These are phyloP conservation scores for Boechera stricta DNA, from an alignment of 345 rosid genomes.

Conservation along the genomic window DNA sequence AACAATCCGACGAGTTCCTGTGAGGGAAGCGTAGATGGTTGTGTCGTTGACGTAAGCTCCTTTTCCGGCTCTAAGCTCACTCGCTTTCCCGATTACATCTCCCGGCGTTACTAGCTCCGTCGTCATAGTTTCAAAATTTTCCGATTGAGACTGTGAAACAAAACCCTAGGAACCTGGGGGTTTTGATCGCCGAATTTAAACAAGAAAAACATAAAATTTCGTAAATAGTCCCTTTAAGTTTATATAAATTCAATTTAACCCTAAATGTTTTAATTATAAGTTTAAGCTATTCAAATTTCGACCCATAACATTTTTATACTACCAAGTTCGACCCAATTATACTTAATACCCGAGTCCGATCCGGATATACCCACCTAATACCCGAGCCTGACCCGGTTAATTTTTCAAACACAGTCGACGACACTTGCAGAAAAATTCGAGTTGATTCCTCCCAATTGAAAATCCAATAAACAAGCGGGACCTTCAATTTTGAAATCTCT, in stretches of 20 bases:
- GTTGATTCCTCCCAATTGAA: constrained; percentile 11
- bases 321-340: too few species aligned
- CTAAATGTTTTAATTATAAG: not conserved
- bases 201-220: constrained; percentile 8
- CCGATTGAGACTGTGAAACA: constrained; percentile 6
- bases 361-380: not conserved
- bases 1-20: constrained; percentile 61
- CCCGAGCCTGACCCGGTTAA: constrained; percentile 10
- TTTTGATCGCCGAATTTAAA: constrained; percentile 12
- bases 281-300: not conserved
- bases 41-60: constrained; percentile 71
- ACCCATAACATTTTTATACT: not conserved
- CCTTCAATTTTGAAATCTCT: constrained; percentile 6
- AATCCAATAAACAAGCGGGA: constrained; percentile 31
- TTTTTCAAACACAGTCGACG: constrained; percentile 2
- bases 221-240: constrained; percentile 7
- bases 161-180: constrained; percentile 13
- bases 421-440: constrained; percentile 3
- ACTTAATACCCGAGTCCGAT: too few species aligned
- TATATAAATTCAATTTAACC: not conserved
- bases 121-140: constrained; percentile 18
- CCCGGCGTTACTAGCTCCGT: constrained; percentile 81
- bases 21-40: constrained; percentile 81
- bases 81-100: constrained; percentile 66
- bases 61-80: constrained; percentile 71